Evolutionary conservation across 2,329 filamentous ascomycete species (phyloP).

Genomic region (Fusarium metavorans): DNA sequence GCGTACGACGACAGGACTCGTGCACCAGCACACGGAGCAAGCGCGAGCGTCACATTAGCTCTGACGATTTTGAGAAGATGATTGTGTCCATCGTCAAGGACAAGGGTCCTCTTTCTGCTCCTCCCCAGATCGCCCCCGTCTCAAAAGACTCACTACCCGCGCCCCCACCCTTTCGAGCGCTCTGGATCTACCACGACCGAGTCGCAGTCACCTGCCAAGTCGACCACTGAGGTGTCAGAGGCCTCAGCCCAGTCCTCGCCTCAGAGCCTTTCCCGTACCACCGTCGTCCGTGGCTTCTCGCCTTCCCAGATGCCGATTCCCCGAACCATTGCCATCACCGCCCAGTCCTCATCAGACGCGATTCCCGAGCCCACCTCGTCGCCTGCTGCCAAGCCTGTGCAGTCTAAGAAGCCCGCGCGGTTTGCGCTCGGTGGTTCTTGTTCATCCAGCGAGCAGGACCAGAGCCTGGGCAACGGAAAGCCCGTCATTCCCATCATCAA

Average conservation of each 20-base stretch:
- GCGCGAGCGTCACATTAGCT: constrained; percentile 91
- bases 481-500: constrained; percentile 46
- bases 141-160: constrained; percentile 56
- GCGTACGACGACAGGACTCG: constrained; percentile 78
- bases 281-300: constrained; percentile 86
- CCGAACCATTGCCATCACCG: constrained; percentile 61
- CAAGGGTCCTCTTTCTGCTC: constrained; percentile 69
- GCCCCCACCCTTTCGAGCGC: constrained; percentile 52
- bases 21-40: constrained; percentile 77
- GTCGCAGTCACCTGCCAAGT: constrained; percentile 65
- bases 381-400: constrained; percentile 74
- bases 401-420: constrained; percentile 71
- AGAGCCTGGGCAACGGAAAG: constrained; percentile 60
- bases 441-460: constrained; percentile 73
- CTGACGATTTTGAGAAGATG: constrained; percentile 92
- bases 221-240: constrained; percentile 61
- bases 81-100: constrained; percentile 93
- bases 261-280: constrained; percentile 47
- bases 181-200: constrained; percentile 60
- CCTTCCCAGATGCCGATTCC: constrained; percentile 73
- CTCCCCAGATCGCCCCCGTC: constrained; percentile 45
- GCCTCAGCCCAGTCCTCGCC: constrained; percentile 46
- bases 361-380: constrained; percentile 72
- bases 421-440: constrained; percentile 85
- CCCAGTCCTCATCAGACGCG: constrained; percentile 64